Percentiles rank a stretch among this genome's conserved stretches.
These are phyloP conservation scores for Phytophthora vignae DNA, from an alignment of 352 stramenopile genomes.

Conservation along the genomic window DNA sequence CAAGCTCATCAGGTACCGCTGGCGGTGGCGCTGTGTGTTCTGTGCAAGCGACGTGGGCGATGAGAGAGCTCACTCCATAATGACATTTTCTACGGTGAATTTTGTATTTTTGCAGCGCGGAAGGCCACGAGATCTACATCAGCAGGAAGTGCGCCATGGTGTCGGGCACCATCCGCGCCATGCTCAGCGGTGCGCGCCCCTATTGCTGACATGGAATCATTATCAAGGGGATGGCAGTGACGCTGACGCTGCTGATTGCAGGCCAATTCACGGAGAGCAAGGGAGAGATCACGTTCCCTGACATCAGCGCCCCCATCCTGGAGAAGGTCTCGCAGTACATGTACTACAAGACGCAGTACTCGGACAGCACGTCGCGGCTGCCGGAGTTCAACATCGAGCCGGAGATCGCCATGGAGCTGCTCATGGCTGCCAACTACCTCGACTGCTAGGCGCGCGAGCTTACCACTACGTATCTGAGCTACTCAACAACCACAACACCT, in stretches of 20 bases:
- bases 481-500: neutral
- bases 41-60: neutral
- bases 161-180: conserved; percentile 96
- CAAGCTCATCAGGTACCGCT: conserved; percentile 78
- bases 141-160: conserved; percentile 94
- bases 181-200: conserved; percentile 92
- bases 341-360: conserved; percentile 98
- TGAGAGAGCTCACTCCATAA: conserved; percentile 11
- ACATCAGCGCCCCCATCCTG: conserved; percentile 96
- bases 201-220: too few relatives aligned
- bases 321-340: conserved; percentile 99
- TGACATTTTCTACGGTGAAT: conserved; percentile 3
- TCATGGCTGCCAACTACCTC: conserved; percentile 98
- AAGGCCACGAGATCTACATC: conserved; percentile 96
- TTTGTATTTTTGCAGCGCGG: conserved; percentile 65
- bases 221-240: neutral
- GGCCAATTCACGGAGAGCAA: conserved; percentile 94
- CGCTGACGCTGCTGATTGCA: conserved; percentile 28
- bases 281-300: conserved; percentile 97
- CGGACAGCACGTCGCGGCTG: conserved; percentile 94
- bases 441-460: conserved; percentile 58
- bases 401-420: conserved; percentile 96
- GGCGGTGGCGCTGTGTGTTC: neutral
- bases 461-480: neutral
- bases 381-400: conserved; percentile 99